Conservation (phyloP, 2,329 filamentous ascomycete species). For the Colletotrichum camelliae region DNA sequence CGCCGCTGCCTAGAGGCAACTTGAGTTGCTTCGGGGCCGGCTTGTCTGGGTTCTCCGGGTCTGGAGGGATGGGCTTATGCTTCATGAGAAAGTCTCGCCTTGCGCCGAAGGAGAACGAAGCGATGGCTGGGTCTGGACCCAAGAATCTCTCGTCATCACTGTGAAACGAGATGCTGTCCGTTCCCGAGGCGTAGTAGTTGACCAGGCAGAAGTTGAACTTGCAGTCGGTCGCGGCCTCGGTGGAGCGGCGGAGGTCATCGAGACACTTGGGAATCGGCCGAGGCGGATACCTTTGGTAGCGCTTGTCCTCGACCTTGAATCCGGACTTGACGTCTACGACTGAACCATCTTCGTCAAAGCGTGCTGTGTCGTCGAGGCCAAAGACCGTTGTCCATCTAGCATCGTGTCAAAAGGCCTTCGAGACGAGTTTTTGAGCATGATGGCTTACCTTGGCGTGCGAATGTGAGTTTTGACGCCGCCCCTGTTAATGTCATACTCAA, state of each 20-base stretch:
- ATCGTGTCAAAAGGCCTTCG: background rate
- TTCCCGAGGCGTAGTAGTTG: slow-evolving; percentile 81
- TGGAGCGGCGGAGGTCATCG: slow-evolving; percentile 63
- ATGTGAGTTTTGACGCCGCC: slow-evolving; percentile 67
- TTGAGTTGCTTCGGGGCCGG: slow-evolving; percentile 47
- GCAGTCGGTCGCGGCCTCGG: slow-evolving; percentile 70
- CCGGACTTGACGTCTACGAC: slow-evolving; percentile 50
- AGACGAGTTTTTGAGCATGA: background rate
- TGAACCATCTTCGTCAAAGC: slow-evolving; percentile 53
- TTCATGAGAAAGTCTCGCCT: slow-evolving; percentile 80
- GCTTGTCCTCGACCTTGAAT: slow-evolving; percentile 53
- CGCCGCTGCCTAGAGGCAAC: slow-evolving; percentile 66
- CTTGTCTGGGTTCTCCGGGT: slow-evolving; percentile 3
- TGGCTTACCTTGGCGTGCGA: slow-evolving; percentile 50
- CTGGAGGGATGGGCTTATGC: slow-evolving; percentile 66
- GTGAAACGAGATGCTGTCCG: slow-evolving; percentile 81
- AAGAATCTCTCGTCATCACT: slow-evolving; percentile 83
- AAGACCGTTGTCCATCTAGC: slow-evolving; percentile 59
- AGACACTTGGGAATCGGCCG: slow-evolving; percentile 76
- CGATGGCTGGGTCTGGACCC: slow-evolving; percentile 72
- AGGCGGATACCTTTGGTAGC: slow-evolving; percentile 60
- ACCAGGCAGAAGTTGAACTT: slow-evolving; percentile 81
- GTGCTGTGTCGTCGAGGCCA: slow-evolving; percentile 66
- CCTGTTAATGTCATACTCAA: slow-evolving; percentile 75
- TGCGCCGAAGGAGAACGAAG: slow-evolving; percentile 76